Evolutionary conservation across 345 rosid species (phyloP), one percentile per base, ranked within the genome.

Genomic region (Lepidium africanum): DNA sequence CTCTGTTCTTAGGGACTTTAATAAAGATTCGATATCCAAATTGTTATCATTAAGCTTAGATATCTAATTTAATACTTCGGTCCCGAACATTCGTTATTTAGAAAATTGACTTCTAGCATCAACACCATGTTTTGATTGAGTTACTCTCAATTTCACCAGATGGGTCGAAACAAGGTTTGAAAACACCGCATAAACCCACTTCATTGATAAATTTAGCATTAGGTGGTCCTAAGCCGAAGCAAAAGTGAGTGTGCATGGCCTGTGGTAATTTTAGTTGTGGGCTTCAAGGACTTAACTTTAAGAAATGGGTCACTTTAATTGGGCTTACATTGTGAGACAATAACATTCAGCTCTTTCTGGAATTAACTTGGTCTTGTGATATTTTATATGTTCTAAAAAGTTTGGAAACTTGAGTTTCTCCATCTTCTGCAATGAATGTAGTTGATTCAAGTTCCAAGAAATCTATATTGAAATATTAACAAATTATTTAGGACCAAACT

Each of bases 401-500:
- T 59, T 30, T 3, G 33, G 58, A 65, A 25, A 14, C n/a, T 36
- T 39, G 62, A 37, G 52, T 70, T 47, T 47, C 49, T 38, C 74
- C 67, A 59, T 59, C 51, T 25, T 25, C 51, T 27, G 11, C 50
- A 59, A 49, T 59, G 74, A 59, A 59, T 59, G 66, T 59, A 40
- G 52, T 35, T 32, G 45, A 49, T 50, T 60, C 74, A 70, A 70
- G 67, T 70, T 60, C 67, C 67, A 2, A 70, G 60, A 59, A 49
- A 40, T 30, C 30, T 19, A 25, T 46, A 2, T 6, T 54, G 13
- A 45, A 43, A 40, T 40, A 48, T 21, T 12, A 58, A 37, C n/a
- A 19, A 47, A 15, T 23, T 19, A 68, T 23, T 4, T 10, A 14
- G 38, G n/a, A 38, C 10, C 15, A 56, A 36, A 56, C 37, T 46